Conservation (phyloP, 1,284 basidiomycete genomes). For the Marasmius sp. region DNA sequence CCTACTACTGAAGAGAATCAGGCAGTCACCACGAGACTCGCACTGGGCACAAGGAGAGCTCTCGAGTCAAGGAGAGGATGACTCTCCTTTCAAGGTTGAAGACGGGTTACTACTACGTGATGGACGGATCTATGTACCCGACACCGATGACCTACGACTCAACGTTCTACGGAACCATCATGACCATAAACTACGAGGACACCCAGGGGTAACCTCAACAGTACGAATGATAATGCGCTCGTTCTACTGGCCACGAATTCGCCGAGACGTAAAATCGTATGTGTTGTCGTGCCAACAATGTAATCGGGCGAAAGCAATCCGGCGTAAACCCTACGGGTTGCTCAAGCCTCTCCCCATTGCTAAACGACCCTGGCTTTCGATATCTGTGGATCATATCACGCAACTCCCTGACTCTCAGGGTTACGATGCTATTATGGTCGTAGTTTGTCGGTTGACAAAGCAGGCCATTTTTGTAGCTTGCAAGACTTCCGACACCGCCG, state of each 20-base stretch:
- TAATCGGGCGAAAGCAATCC: neutral
- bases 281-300: neutral
- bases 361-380: conserved; percentile 1
- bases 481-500: conserved; percentile 23
- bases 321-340: neutral
- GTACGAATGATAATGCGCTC: conserved; percentile 13
- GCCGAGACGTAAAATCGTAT: neutral
- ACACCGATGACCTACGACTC: conserved; percentile 4
- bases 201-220: conserved; percentile 32
- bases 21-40: too few relatives aligned
- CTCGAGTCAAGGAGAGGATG: neutral
- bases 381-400: conserved; percentile 17
- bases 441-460: too few relatives aligned
- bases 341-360: neutral
- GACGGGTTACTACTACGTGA: neutral
- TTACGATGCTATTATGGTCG: conserved; percentile 28
- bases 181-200: conserved; percentile 19
- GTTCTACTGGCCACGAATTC: conserved; percentile 21
- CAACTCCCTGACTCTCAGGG: conserved; percentile 27
- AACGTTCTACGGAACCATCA: neutral
- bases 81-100: neutral
- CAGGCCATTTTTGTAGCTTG: too few relatives aligned
- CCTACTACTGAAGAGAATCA: neutral
- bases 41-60: neutral
- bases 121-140: neutral